Evolutionary conservation across 345 rosid species (phyloP).

Genomic region (Rhizophora apiculata): DNA sequence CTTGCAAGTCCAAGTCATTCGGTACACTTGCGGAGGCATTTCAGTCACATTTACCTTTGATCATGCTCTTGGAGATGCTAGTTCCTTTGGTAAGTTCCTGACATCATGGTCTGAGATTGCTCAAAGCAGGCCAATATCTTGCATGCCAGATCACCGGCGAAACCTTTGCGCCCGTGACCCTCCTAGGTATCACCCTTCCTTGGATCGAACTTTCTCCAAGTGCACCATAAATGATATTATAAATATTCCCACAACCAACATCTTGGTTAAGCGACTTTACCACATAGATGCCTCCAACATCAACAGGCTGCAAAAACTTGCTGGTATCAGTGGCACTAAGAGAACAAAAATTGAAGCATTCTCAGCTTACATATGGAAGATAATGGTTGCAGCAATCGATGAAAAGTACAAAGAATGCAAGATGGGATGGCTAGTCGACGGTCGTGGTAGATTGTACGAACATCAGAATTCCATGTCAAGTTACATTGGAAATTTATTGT

Average conservation of each 20-base stretch:
- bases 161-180: constrained; percentile 54
- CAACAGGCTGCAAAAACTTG: constrained; percentile 48
- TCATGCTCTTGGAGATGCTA: constrained; percentile 84
- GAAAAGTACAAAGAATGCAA: constrained; percentile 49
- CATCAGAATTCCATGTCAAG: constrained; percentile 35
- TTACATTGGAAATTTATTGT: constrained; percentile 78
- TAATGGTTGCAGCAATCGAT: constrained; percentile 48
- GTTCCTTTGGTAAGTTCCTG: constrained; percentile 62
- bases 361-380: constrained; percentile 82
- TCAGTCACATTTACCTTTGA: constrained; percentile 73
- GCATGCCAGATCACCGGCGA: constrained; percentile 64
- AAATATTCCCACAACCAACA: constrained; percentile 45
- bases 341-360: constrained; percentile 82
- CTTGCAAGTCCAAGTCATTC: constrained; percentile 58
- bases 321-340: constrained; percentile 40
- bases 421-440: constrained; percentile 92
- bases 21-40: constrained; percentile 59
- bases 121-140: constrained; percentile 48
- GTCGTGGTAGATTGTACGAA: constrained; percentile 47
- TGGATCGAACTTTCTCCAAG: constrained; percentile 52
- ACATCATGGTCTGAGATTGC: constrained; percentile 68
- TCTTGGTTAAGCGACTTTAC: constrained; percentile 65
- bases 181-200: constrained; percentile 48
- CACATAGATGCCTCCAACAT: constrained; percentile 52
- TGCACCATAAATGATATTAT: constrained; percentile 64